Evolutionary conservation across 192 early-diverging fungal genomes (phyloP).

Genomic region (Thoreauomyces humboldtii): DNA sequence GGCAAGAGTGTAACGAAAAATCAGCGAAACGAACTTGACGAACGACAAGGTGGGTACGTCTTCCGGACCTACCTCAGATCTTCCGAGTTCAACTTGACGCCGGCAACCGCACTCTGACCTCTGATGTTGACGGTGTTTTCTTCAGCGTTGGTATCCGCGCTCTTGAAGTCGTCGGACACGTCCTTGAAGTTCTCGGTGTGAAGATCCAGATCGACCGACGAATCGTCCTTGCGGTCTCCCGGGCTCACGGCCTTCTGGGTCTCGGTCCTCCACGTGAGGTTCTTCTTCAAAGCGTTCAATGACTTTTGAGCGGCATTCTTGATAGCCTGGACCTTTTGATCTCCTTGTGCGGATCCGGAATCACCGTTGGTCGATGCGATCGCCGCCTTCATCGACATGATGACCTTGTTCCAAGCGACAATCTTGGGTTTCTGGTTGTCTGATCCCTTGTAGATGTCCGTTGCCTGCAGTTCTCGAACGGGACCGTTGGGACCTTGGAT

Average conservation of each 20-base stretch:
- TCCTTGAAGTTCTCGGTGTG: constrained; percentile 2
- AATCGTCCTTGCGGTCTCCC: neutral
- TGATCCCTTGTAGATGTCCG: neutral
- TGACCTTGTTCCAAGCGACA: constrained; percentile 2
- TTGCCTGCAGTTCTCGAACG: neutral
- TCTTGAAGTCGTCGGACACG: neutral
- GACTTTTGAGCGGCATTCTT: neutral
- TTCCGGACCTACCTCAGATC: neutral
- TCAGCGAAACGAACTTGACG: no score
- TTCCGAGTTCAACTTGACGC: neutral
- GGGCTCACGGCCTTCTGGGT: neutral
- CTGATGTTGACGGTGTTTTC: neutral
- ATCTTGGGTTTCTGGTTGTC: neutral
- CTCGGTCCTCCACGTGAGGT: neutral
- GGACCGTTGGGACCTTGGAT: constrained; percentile 1
- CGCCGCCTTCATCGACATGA: neutral
- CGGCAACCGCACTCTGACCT: neutral
- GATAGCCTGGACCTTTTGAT: neutral
- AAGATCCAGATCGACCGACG: neutral
- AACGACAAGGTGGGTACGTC: no score
- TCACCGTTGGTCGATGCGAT: neutral
- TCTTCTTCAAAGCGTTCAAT: neutral
- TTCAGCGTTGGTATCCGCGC: neutral
- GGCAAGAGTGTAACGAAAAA: no score
- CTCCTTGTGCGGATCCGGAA: neutral